Evolutionary conservation across 2,329 filamentous ascomycete genomes (phyloP), one percentile per base, ranked within the genome.

Genomic region (Aspergillus texensis): DNA sequence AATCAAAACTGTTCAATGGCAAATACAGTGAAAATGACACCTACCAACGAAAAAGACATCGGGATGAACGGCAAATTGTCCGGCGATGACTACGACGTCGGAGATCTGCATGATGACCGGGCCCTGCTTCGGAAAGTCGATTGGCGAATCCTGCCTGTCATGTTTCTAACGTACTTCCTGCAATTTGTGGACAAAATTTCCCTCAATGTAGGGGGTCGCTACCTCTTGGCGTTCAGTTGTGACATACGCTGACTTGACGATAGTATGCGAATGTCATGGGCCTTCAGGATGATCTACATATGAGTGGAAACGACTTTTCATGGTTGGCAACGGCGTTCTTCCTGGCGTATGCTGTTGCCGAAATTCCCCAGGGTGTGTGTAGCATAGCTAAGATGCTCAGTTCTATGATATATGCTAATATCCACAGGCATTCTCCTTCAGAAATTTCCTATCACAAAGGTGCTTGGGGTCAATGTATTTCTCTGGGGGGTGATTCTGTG

Each of bases 241-340:
- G 32, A 19, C 11, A 19, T 3, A 19, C 19, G 46, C 58, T 60
- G 50, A 60, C 12, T 16, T 32, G 39, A 4, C 21, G n/a, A 28
- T 72, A 88, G 83, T 90, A 90, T 70, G 87, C 86, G 21, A 85
- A 85, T 63, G 86, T 91, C 58, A 91, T 90, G 88, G 87, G 87
- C 3, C 72, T 91, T 9, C 78, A 75, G 26, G 74, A 81, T 57
- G 86, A 89, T 62, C 79, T 88, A 8, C 77, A 82, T 0, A 80
- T 90, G 55, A 72, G 75, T 14, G 84, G 84, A 21, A 88, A 89
- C 64, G 82, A 90, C 56, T 90, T 89, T 72, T 85, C 85, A 55
- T 87, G 87, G 74, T 75, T 87, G 21, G 86, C 86, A 3, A 88
- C 86, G 0, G 84, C 85, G 32, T 85, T 90, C 68, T 90, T 88